phyloP scores from a whole-genome alignment of 306 rosid species.

The Cicer yamashitae region DNA sequence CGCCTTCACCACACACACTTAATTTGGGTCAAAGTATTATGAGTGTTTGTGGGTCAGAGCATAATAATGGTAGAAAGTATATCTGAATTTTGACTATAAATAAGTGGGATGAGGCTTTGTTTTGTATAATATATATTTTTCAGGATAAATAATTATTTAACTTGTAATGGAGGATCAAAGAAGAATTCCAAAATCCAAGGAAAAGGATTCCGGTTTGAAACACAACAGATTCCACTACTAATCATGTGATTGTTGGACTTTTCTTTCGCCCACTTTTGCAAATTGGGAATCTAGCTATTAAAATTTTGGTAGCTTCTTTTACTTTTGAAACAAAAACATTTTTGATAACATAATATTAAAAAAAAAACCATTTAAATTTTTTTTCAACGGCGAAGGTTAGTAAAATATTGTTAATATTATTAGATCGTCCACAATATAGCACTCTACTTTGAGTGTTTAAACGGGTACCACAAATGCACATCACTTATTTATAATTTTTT shows the following conservation, averaged over 20 bases:
- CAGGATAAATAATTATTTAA: constrained; percentile 1
- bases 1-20: neutral
- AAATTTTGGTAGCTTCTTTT: too few species aligned
- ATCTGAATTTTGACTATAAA: neutral
- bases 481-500: too few species aligned
- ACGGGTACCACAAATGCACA: too few species aligned
- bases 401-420: too few species aligned
- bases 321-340: too few species aligned
- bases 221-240: neutral
- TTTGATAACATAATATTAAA: too few species aligned
- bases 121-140: neutral
- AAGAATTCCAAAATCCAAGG: constrained; percentile 6
- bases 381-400: too few species aligned
- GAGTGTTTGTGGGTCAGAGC: neutral
- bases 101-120: neutral
- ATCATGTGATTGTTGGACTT: neutral
- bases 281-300: too few species aligned
- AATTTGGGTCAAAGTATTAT: neutral
- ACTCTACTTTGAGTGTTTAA: too few species aligned
- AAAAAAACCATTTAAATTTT: too few species aligned
- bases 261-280: neutral
- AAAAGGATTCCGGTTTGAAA: neutral
- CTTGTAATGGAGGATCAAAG: constrained; percentile 3
- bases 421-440: too few species aligned
- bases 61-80: neutral